Evolutionary conservation across 2,329 filamentous ascomycete species (phyloP).

Genomic region (Hymenoscyphus salicellus): DNA sequence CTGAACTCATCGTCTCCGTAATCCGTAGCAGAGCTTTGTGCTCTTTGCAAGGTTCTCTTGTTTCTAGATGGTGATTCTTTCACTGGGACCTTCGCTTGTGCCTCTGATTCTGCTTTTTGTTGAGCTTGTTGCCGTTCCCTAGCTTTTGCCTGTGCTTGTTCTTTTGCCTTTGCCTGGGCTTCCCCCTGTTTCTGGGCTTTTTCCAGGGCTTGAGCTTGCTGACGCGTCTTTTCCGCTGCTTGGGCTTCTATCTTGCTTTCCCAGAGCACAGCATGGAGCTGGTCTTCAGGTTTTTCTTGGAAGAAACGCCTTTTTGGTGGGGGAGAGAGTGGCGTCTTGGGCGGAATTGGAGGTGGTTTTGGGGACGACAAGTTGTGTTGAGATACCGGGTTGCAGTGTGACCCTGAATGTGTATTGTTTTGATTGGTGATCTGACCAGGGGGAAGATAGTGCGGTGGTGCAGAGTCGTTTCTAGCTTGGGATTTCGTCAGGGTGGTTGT

Average conservation of each 20-base stretch:
- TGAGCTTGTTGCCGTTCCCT: not conserved
- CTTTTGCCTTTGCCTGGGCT: not conserved
- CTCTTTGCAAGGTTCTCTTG: constrained; percentile 4
- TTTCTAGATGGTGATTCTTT: not conserved
- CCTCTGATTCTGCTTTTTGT: too few relatives aligned
- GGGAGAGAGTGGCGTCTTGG: constrained; percentile 2
- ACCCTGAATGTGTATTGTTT: not conserved
- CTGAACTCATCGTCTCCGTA: constrained; percentile 35
- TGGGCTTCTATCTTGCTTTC: constrained; percentile 22
- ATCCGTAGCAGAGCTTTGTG: constrained; percentile 25
- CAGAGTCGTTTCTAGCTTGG: too few relatives aligned
- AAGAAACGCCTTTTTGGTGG: constrained; percentile 26
- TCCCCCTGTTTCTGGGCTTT: not conserved
- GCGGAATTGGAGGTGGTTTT: constrained; percentile 5
- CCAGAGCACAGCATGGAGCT: constrained; percentile 26
- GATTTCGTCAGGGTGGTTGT: not conserved
- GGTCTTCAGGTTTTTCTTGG: constrained; percentile 32
- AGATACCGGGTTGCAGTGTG: not conserved
- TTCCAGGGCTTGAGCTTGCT: not conserved
- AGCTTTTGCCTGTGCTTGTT: too few relatives aligned
- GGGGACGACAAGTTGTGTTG: not conserved
- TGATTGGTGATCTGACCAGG: not conserved
- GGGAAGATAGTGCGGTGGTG: not conserved
- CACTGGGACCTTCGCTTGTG: not conserved
- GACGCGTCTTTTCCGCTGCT: not conserved